A percentile compares a stretch with the other conserved stretches of the same genome.
Conservation (phyloP, 78 protist species). For the Dictyostelium discoideum region dicty_2.7 NC_007088.5:3858501-3859000, state of each 20-base stretch:
- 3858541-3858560: conserved; percentile 6
- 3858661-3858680: background rate
- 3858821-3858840: background rate
- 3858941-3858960: background rate
- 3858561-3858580: background rate
- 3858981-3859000: conserved; percentile 25
- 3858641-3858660: background rate
- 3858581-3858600: background rate
- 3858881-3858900: background rate
- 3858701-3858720: conserved; percentile 31
- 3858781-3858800: conserved; percentile 25
- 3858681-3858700: conserved; percentile 29
- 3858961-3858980: background rate
- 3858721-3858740: conserved; percentile 16
- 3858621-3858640: conserved; percentile 9
- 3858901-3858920: background rate
- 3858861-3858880: background rate
- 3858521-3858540: conserved; percentile 5
- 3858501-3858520: background rate
- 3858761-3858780: conserved; percentile 19
- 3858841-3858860: background rate
- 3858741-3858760: conserved; percentile 37
- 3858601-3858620: conserved; percentile 40
- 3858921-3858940: background rate
- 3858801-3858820: conserved; percentile 39